Conservation (phyloP, 2,329 filamentous ascomycete species). For the Talaromyces sp. region DNA sequence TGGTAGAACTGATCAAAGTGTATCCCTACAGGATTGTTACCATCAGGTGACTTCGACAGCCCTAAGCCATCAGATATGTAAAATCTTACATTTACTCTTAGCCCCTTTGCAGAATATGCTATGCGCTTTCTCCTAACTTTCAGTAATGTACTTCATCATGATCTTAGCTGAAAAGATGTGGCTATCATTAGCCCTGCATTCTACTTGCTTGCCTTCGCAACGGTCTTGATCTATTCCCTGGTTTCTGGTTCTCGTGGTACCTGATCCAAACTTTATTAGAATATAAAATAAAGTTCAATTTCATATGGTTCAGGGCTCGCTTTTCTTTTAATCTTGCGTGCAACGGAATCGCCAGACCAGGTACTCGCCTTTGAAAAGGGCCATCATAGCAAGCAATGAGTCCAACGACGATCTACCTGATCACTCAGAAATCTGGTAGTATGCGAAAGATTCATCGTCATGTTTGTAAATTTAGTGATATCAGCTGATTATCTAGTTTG, state of each 20-base stretch:
- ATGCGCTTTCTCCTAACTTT: conserved; percentile 43
- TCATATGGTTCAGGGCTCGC: too few relatives aligned
- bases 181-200: conserved; percentile 57
- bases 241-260: conserved; percentile 63
- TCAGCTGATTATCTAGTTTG: too few relatives aligned
- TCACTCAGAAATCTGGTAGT: background rate
- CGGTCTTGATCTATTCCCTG: conserved; percentile 62
- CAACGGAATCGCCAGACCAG: too few relatives aligned
- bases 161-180: conserved; percentile 65
- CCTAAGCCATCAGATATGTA: too few relatives aligned
- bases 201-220: conserved; percentile 39
- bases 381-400: too few relatives aligned
- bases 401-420: background rate
- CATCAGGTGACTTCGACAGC: too few relatives aligned
- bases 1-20: too few relatives aligned
- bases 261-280: conserved; percentile 54
- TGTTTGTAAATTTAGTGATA: background rate
- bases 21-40: too few relatives aligned
- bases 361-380: too few relatives aligned
- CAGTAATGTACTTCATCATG: conserved; percentile 43
- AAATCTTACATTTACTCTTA: conserved; percentile 49
- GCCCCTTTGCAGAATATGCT: conserved; percentile 50
- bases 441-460: background rate
- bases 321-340: too few relatives aligned
- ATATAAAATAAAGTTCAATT: too few relatives aligned